A percentile compares a stretch with the other conserved stretches of the same genome.
Evolutionary conservation across 441 rosid species (phyloP).

Genomic region (Pelargonium myrrhifolium): DNA sequence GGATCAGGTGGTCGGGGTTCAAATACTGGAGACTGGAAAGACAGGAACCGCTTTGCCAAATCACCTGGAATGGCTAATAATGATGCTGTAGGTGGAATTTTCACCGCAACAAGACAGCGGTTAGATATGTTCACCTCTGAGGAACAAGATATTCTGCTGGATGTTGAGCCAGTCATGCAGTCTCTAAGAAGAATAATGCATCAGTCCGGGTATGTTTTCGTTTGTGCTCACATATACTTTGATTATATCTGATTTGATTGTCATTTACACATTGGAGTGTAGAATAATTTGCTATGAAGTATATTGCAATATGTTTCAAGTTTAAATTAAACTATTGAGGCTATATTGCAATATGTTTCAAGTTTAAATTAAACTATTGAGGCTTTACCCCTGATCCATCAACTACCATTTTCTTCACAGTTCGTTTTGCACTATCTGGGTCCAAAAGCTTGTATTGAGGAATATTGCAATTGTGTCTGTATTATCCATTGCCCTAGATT

Average conservation of each 20-base stretch:
- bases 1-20: slow-evolving; percentile 45
- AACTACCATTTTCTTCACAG: neutral
- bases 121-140: slow-evolving; percentile 73
- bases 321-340: too few relatives aligned
- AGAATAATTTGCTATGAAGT: neutral
- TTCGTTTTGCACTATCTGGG: neutral
- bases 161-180: slow-evolving; percentile 58
- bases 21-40: slow-evolving; percentile 47
- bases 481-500: neutral
- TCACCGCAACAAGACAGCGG: slow-evolving; percentile 57
- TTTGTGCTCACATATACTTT: neutral
- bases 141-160: slow-evolving; percentile 68
- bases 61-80: slow-evolving; percentile 30
- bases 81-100: slow-evolving; percentile 31
- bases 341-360: neutral
- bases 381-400: slow-evolving; percentile 1
- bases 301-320: neutral
- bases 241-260: neutral
- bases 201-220: slow-evolving; percentile 45
- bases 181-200: slow-evolving; percentile 59
- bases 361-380: neutral
- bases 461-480: neutral
- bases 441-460: neutral
- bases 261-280: neutral
- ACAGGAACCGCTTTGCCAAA: slow-evolving; percentile 40